Base-by-base conservation (phyloP, 331 rosid genomes). In the Prunus yedoensis region DNA sequence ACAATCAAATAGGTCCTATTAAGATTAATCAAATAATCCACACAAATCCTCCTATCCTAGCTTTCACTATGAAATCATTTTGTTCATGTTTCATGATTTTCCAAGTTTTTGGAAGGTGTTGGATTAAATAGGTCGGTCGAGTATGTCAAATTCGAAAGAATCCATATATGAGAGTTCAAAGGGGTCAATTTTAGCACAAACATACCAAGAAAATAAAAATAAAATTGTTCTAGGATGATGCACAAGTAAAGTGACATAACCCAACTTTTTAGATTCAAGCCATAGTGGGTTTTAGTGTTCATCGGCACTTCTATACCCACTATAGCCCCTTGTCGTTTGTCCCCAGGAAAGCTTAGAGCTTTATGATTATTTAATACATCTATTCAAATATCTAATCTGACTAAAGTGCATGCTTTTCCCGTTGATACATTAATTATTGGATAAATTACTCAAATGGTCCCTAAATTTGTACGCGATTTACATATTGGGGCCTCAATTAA, bases 161-260 rank as follows among this genome's bases (percentile, higher is more conserved):
- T 35, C 60, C 59, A 58, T 3, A 46, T 52, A 56, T 46, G 51
- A 77, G 38, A 32, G 32, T 70, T 50, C 64, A 77, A 46, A 60
- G 6, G 6, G 65, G 73, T 65, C 79, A 65, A 52, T 75, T 75
- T 68, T 8, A 9, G 47, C n/a, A 8, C 20, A 52, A 45, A 60
- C 2, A 32, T 18, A 35, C 43, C 53, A 62, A 51, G 14, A 38
- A 10, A 27, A 17, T 5, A 4, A 3, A 14, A 71, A 41, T 4
- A 71, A 62, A 71, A 10, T 60, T 62, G 45, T 63, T 51, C 23
- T 23, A 43, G 11, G 23, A 20, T 63, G 4, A 64, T 81, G 67
- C 16, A 32, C 5, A 70, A 67, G 28, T 46, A 71, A 10, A 66
- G 57, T 18, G 67, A 70, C 66, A 38, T 52, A 64, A 65, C 66